Evolutionary conservation across 805 yeast species (phyloP).

Genomic region (Saturnispora dispora): DNA sequence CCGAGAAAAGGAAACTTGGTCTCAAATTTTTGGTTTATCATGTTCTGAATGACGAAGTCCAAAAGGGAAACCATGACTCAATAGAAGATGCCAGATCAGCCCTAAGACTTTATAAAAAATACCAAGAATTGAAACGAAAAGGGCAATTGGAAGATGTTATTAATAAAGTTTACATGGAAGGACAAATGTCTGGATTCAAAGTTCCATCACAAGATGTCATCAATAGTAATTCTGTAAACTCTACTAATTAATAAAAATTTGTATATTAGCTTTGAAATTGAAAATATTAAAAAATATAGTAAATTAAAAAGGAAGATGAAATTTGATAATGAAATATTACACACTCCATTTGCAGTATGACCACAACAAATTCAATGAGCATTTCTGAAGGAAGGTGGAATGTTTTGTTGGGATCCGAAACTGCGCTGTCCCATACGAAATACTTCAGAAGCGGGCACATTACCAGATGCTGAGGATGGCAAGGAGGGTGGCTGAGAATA

Average conservation of each 20-base stretch:
- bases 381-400: background rate
- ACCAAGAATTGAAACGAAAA: slow-evolving; percentile 46
- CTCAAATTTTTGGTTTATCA: slow-evolving; percentile 81
- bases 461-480: background rate
- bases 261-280: slow-evolving; percentile 4
- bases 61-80: slow-evolving; percentile 91
- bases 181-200: slow-evolving; percentile 45
- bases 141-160: slow-evolving; percentile 57
- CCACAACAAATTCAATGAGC: background rate
- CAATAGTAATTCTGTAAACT: background rate
- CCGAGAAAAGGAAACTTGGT: slow-evolving; percentile 69
- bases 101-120: slow-evolving; percentile 62
- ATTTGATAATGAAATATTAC: too few relatives aligned
- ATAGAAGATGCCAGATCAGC: slow-evolving; percentile 95
- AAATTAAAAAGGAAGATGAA: too few relatives aligned
- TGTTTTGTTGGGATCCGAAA: slow-evolving; percentile 1
- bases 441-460: slow-evolving; percentile 2
- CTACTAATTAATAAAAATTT: background rate
- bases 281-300: background rate
- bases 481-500: background rate
- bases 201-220: slow-evolving; percentile 30
- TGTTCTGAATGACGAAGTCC: slow-evolving; percentile 66
- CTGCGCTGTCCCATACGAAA: slow-evolving; percentile 8
- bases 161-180: slow-evolving; percentile 62
- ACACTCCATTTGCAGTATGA: too few relatives aligned